Conservation (phyloP, 1,139 yeast species). For the Protomyces pachydermus region DNA sequence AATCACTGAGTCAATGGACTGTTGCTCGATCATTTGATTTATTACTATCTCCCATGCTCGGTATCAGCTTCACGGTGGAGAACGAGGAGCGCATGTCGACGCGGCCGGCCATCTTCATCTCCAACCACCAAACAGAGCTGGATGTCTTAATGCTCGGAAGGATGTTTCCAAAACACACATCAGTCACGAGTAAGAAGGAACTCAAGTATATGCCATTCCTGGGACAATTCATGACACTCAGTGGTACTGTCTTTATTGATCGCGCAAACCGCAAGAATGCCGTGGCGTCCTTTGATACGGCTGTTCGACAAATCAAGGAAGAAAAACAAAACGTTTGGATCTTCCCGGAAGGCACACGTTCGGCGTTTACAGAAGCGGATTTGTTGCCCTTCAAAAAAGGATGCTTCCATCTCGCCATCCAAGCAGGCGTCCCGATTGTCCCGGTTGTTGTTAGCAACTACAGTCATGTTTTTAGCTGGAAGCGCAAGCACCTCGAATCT, state of each 20-base stretch:
- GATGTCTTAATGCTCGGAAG: constrained; percentile 23
- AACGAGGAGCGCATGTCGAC: constrained; percentile 52
- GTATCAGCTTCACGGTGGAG: constrained; percentile 63
- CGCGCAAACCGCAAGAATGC: constrained; percentile 76
- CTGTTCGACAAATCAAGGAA: constrained; percentile 55
- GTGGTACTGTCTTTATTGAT: constrained; percentile 88
- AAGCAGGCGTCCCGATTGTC: constrained; percentile 80
- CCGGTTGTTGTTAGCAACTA: constrained; percentile 87
- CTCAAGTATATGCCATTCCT: constrained; percentile 82
- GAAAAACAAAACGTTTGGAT: constrained; percentile 34
- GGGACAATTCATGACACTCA: constrained; percentile 92
- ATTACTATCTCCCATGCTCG: constrained; percentile 56
- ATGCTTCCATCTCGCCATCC: constrained; percentile 93
- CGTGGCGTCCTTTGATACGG: constrained; percentile 63
- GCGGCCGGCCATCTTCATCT: constrained; percentile 72
- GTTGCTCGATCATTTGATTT: constrained; percentile 78
- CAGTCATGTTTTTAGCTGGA: constrained; percentile 62
- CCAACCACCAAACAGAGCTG: constrained; percentile 74
- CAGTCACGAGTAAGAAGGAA: constrained; percentile 86
- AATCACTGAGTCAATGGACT: constrained; percentile 78
- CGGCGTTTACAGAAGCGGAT: constrained; percentile 61
- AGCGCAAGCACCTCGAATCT: constrained; percentile 48
- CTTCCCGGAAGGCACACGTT: constrained; percentile 72
- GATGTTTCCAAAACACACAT: constrained; percentile 80
- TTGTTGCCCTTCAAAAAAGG: constrained; percentile 92